Conservation (phyloP, 2,329 filamentous ascomycete genomes). For the Phyllosticta paracitricarpa region DNA sequence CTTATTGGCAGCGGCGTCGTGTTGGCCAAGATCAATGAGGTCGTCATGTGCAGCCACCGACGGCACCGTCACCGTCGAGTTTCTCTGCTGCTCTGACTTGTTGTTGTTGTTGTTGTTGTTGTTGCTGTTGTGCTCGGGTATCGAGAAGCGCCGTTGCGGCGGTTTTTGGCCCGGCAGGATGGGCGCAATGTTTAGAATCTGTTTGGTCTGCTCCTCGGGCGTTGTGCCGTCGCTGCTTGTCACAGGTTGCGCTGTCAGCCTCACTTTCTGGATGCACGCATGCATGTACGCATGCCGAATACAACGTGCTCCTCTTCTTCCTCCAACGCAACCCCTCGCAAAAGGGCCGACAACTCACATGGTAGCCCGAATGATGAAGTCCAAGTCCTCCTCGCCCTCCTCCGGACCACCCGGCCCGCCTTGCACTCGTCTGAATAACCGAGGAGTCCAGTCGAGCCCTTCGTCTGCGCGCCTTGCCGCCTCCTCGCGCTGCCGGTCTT, state of each 20-base stretch:
- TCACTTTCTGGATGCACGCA: not conserved
- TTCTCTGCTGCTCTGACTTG: not conserved
- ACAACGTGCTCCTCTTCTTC: conserved; percentile 9
- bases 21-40: conserved; percentile 50
- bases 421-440: conserved; percentile 68
- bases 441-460: conserved; percentile 77
- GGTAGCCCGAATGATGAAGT: conserved; percentile 86
- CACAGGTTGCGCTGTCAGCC: not conserved
- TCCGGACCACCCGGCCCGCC: conserved; percentile 61
- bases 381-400: conserved; percentile 77
- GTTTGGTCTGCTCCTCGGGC: conserved; percentile 61
- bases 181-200: conserved; percentile 78
- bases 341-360: conserved; percentile 49
- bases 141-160: conserved; percentile 38
- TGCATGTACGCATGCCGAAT: not conserved
- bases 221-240: conserved; percentile 48
- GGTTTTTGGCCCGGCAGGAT: conserved; percentile 68
- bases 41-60: conserved; percentile 26
- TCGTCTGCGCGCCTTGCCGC: conserved; percentile 70
- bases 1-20: conserved; percentile 19
- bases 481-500: conserved; percentile 84
- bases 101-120: conserved; percentile 4
- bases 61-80: not conserved
- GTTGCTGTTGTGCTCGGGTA: conserved; percentile 41
- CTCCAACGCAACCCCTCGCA: not conserved